Base-by-base conservation (phyloP, 1,284 basidiomycete genomes). In the Earliella scabrosa region DNA sequence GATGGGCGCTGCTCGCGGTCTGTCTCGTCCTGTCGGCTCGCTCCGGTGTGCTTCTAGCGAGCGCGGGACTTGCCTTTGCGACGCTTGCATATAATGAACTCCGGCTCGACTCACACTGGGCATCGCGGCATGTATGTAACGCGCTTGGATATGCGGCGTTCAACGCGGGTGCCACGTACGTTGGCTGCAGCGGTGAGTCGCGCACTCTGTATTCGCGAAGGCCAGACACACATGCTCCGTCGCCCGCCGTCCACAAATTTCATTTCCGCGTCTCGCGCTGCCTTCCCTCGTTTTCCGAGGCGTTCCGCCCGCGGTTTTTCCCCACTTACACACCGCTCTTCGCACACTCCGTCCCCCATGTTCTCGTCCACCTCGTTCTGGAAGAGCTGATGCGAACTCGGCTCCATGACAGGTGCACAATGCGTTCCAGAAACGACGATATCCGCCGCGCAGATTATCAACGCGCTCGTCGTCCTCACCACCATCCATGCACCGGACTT, bases 401-500 rank as follows among this genome's bases (percentile, higher is more conserved):
- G 21, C 7, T 24, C 20, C 24, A 5, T 20, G 23, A 3, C 40
- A 58, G 56, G 34, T 24, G 23, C 34, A 24, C 46, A 38, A 21
- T 54, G 59, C 20, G 40, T 50, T 6, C 56, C 68, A 3, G 55
- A 65, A 44, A 23, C 50, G 2, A 61, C 51, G 16, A 58, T 67
- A 8, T 31, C 60, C 2, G 29, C 60, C 23, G 59, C 72, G 16
- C 62, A 71, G 24, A 38, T 56, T 18, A 57, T 69, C 38, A 72
- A 68, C 53, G 62, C 68, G 1, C 59, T 61, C n/a, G 67, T 74
- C 26, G 65, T 73, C 47, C 45, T 68, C n/a, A 76, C 74, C 21
- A 77, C 76, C 3, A 66, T 76, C 16, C 76, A 78, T 20, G 68
- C 74, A 23, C 77, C 77, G 47, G 75, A 77, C 56, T 77, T 78